A percentile compares a stretch with the other conserved stretches of the same genome.
These are phyloP conservation scores for Mortierella sp. DNA, from an alignment of 371 early-diverging fungal genomes.

Conservation along the genomic window DNA sequence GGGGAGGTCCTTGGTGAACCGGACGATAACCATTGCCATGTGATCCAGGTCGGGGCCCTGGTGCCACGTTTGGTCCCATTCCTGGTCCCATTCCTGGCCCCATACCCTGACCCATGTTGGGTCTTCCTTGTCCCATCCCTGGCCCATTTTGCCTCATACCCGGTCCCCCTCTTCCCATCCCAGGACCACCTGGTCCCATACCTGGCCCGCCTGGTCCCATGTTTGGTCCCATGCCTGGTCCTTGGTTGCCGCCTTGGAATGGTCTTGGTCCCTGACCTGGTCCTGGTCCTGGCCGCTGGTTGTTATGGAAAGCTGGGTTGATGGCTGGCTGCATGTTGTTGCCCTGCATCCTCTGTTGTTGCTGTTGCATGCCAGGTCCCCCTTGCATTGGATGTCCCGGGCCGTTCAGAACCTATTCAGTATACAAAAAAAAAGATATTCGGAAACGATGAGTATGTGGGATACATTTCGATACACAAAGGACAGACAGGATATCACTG, in stretches of 20 bases:
- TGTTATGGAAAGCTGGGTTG: conserved; percentile 34
- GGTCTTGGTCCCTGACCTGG: conserved; percentile 27
- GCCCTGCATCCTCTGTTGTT: conserved; percentile 24
- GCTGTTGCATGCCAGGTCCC: conserved; percentile 19
- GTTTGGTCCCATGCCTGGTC: neutral
- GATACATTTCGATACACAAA: no score
- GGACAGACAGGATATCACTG: neutral
- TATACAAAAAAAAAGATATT: neutral
- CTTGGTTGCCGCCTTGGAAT: conserved; percentile 15
- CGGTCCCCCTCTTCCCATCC: neutral
- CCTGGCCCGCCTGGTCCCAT: conserved; percentile 7
- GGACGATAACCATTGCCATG: conserved; percentile 8
- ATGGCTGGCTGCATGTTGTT: conserved; percentile 22
- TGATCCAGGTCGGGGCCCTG: neutral
- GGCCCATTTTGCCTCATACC: conserved; percentile 4
- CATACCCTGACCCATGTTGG: neutral
- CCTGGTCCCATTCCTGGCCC: neutral
- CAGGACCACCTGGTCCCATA: conserved; percentile 8
- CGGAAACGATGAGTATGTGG: neutral
- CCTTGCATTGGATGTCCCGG: neutral
- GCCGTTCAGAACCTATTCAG: neutral
- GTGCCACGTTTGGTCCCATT: neutral
- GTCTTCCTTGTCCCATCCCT: conserved; percentile 7
- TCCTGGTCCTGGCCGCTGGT: conserved; percentile 36
- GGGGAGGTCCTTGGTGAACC: conserved; percentile 5